A percentile compares a stretch with the other conserved stretches of the same genome.
Conservation (phyloP, 768 basidiomycete species). For the Lactarius evosmus region DNA sequence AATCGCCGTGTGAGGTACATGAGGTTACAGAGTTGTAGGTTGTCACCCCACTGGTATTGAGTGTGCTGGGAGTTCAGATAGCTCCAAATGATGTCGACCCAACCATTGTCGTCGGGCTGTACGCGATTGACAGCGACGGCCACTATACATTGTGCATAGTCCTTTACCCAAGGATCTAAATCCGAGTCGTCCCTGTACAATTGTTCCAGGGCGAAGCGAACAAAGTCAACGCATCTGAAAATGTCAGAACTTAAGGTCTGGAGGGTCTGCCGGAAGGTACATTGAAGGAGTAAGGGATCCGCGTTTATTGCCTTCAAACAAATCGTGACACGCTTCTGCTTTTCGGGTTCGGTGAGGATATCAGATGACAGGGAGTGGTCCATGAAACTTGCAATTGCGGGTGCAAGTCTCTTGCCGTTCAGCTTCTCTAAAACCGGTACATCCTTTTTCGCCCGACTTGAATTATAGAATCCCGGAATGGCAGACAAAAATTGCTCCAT, state of each 20-base stretch:
- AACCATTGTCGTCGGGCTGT: not conserved
- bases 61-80: not conserved
- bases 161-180: not conserved
- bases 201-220: not conserved
- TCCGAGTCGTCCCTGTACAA: not conserved
- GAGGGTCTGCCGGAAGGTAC: not conserved
- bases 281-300: not conserved
- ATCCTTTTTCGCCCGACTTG: not conserved
- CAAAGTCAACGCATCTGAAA: not conserved
- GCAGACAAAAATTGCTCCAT: not conserved
- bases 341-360: not conserved
- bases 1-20: not conserved
- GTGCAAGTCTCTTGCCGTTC: not conserved
- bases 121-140: slow-evolving; percentile 11
- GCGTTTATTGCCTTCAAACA: not conserved
- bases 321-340: not conserved
- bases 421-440: not conserved
- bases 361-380: not conserved
- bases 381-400: not conserved
- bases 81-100: not conserved
- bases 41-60: not conserved
- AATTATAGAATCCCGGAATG: not conserved
- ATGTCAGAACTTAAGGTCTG: not conserved
- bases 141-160: slow-evolving; percentile 10
- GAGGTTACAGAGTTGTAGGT: slow-evolving; percentile 4